Base-by-base conservation (phyloP, 257 asterid genomes). In the Thymus quinquecostatus region DNA sequence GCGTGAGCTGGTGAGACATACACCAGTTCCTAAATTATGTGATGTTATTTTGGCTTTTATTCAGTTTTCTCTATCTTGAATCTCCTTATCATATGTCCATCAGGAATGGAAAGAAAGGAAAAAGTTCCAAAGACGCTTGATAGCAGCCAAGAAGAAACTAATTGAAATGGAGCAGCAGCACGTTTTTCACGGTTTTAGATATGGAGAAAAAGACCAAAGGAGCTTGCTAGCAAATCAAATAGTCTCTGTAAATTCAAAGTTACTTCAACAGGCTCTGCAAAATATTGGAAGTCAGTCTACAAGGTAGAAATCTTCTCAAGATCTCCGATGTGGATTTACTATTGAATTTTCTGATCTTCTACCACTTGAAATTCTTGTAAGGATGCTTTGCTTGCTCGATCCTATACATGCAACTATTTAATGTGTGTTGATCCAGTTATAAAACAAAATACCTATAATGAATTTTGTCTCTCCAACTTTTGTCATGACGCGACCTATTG, bases 31-130 rank as follows among this genome's bases (percentile, higher is more conserved):
- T 72, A 40, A 70, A 43, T 30, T 57, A 61, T 55, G 57, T 29
- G 55, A 40, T 38, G 12, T 64, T 40, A 56, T 38, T 8, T 44
- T 36, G 47, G 36, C 64, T 38, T 38, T 38, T 38, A 55, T 55
- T 60, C 45, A 13, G 62, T 38, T 44, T 70, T 63, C 66, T 66
- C 60, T 12, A 45, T 55, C 73, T 79, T 79, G 61, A 64, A 75
- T n/a, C 40, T 45, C 73, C 78, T 80, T 61, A 67, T 63, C 27
- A 61, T 54, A 60, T 76, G 64, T 53, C 75, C 44, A 71, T 77
- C 79, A 94, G 99, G 99, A 94, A 83, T 94, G 99, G 99, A 94
- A 85, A 86, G 97, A 91, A 55, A 89, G 90, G 73, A 94, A 89
- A 73, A 89, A 82, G 80, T 81, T 79, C 72, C 99, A 91, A 77